phyloP scores from a whole-genome alignment of 192 early-diverging fungal genomes.

The Phycomyces blakesleeanus region DNA sequence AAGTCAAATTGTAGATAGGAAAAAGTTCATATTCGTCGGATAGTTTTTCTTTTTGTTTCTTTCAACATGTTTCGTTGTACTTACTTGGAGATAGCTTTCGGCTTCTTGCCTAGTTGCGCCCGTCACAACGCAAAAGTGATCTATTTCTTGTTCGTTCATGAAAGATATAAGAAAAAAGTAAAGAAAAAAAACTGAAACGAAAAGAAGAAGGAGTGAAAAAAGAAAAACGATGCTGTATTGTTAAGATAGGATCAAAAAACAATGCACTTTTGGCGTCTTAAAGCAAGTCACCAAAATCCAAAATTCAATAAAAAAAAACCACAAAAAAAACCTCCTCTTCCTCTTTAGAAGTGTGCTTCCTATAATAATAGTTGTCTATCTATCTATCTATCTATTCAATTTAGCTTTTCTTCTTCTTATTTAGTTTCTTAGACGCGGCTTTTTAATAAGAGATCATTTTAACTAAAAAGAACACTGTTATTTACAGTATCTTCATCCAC shows the following conservation, averaged over 20 bases:
- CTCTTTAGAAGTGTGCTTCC: too few relatives aligned
- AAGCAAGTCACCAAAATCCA: background rate
- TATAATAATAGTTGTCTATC: too few relatives aligned
- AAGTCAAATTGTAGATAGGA: background rate
- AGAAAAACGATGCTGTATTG: background rate
- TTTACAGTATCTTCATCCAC: too few relatives aligned
- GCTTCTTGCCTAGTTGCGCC: slow-evolving; percentile 71
- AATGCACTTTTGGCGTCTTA: background rate
- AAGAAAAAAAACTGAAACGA: background rate
- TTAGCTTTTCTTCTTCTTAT: too few relatives aligned
- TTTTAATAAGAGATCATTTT: too few relatives aligned
- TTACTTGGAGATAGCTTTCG: slow-evolving; percentile 62
- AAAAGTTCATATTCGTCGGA: background rate
- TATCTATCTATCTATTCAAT: too few relatives aligned
- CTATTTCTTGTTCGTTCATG: slow-evolving; percentile 24
- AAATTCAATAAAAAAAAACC: too few relatives aligned
- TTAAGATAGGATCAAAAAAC: too few relatives aligned
- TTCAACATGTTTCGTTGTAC: slow-evolving; percentile 2
- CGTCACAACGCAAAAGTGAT: slow-evolving; percentile 67
- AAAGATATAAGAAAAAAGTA: background rate
- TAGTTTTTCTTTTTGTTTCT: background rate
- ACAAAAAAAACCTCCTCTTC: background rate
- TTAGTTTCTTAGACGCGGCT: too few relatives aligned
- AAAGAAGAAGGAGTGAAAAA: background rate
- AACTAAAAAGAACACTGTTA: too few relatives aligned